These are phyloP conservation scores for Penicillium alfredii DNA, from an alignment of 495 filamentous ascomycete species.

Conservation along the genomic window DNA sequence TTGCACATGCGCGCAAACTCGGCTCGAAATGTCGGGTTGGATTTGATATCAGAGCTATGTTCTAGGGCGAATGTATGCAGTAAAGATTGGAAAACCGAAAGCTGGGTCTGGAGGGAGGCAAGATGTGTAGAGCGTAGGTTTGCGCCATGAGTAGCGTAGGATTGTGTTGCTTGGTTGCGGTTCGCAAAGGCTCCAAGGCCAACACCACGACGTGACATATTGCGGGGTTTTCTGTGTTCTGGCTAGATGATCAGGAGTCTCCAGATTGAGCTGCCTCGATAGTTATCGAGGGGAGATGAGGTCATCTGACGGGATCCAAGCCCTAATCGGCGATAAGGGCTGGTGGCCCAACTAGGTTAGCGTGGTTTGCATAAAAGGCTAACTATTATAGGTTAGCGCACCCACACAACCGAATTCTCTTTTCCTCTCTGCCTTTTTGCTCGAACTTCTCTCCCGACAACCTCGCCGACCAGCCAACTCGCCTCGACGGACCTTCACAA, in stretches of 20 bases:
- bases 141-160: constrained; percentile 83
- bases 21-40: constrained; percentile 87
- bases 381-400: constrained; percentile 19
- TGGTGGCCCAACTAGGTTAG: constrained; percentile 11
- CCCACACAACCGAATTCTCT: constrained; percentile 37
- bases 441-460: constrained; percentile 34
- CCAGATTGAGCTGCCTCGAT: background rate
- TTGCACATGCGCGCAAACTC: constrained; percentile 99
- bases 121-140: constrained; percentile 75
- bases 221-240: constrained; percentile 1
- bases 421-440: constrained; percentile 18
- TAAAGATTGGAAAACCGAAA: constrained; percentile 89
- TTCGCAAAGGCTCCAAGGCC: constrained; percentile 90
- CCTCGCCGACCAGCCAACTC: constrained; percentile 38
- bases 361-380: constrained; percentile 1
- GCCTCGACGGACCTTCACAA: constrained; percentile 42
- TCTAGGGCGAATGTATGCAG: constrained; percentile 92
- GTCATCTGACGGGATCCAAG: constrained; percentile 7
- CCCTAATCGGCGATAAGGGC: constrained; percentile 33
- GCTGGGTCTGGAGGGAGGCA: constrained; percentile 78
- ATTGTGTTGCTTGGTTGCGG: constrained; percentile 68
- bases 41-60: constrained; percentile 90
- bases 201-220: constrained; percentile 60
- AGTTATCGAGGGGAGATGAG: constrained; percentile 4
- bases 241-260: too few species aligned